Conservation (phyloP, 1,284 basidiomycete genomes). For the Rhizoctonia solani region DNA sequence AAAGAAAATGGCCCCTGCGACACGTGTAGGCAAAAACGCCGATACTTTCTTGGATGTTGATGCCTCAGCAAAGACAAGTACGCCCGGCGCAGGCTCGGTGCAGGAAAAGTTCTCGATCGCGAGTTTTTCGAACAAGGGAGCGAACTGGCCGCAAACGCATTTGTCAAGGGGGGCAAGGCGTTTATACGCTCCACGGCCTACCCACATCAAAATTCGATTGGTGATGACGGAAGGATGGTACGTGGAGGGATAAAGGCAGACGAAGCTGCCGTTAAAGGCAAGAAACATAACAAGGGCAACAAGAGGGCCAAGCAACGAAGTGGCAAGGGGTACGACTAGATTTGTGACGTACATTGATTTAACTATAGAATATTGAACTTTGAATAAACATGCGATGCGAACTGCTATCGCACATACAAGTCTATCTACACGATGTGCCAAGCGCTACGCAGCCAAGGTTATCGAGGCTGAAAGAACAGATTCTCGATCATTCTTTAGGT, state of each 20-base stretch:
- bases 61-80: constrained; percentile 34
- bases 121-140: constrained; percentile 76
- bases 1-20: constrained; percentile 84
- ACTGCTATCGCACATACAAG: no score
- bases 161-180: constrained; percentile 63
- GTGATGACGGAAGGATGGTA: constrained; percentile 72
- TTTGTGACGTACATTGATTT: constrained; percentile 43
- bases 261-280: constrained; percentile 52
- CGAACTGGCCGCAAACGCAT: constrained; percentile 60
- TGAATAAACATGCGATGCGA: no score
- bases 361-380: no score
- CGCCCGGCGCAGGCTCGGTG: constrained; percentile 37
- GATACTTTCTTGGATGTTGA: constrained; percentile 71
- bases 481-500: no score
- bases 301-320: constrained; percentile 83
- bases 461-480: no score
- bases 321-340: constrained; percentile 83
- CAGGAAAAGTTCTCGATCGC: constrained; percentile 59
- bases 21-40: constrained; percentile 79
- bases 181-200: constrained; percentile 69
- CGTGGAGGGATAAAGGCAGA: constrained; percentile 50
- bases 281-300: constrained; percentile 90
- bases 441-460: no score
- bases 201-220: constrained; percentile 80
- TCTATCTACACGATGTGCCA: no score